Evolutionary conservation across 768 basidiomycete genomes (phyloP).

Genomic region (Gloeophyllum trabeum): DNA sequence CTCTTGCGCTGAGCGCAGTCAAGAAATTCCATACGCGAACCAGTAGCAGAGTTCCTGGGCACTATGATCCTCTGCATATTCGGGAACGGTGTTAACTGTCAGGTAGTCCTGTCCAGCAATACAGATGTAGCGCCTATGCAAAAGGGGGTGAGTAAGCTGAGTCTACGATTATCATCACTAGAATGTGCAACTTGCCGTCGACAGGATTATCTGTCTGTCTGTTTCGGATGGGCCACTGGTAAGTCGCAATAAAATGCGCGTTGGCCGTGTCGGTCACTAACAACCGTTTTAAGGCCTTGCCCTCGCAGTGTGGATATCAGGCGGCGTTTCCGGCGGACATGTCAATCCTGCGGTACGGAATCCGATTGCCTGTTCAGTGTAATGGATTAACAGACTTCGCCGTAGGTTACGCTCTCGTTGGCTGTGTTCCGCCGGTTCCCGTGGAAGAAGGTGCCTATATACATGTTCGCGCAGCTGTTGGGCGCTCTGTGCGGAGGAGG

Average conservation of each 20-base stretch:
- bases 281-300: constrained; percentile 29
- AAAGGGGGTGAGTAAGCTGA: constrained; percentile 9
- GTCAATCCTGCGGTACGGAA: constrained; percentile 21
- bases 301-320: constrained; percentile 57
- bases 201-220: constrained; percentile 6
- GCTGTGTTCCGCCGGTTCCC: constrained; percentile 67
- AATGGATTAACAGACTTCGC: too few species aligned
- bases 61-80: constrained; percentile 13
- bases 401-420: constrained; percentile 61
- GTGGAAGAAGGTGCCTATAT: constrained; percentile 69
- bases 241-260: too few species aligned
- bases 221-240: constrained; percentile 14
- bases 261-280: too few species aligned
- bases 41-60: constrained; percentile 14
- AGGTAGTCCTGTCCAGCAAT: constrained; percentile 10
- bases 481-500: constrained; percentile 49
- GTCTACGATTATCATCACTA: not conserved
- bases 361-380: too few species aligned
- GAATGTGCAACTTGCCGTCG: too few species aligned
- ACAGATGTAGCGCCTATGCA: constrained; percentile 9
- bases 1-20: too few species aligned
- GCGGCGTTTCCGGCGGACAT: constrained; percentile 63
- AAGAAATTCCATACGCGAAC: constrained; percentile 9
- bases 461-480: constrained; percentile 50
- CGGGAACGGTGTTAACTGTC: constrained; percentile 11